Base-by-base conservation (phyloP, 1,284 basidiomycete species). In the Leccinum pachyderme region DNA sequence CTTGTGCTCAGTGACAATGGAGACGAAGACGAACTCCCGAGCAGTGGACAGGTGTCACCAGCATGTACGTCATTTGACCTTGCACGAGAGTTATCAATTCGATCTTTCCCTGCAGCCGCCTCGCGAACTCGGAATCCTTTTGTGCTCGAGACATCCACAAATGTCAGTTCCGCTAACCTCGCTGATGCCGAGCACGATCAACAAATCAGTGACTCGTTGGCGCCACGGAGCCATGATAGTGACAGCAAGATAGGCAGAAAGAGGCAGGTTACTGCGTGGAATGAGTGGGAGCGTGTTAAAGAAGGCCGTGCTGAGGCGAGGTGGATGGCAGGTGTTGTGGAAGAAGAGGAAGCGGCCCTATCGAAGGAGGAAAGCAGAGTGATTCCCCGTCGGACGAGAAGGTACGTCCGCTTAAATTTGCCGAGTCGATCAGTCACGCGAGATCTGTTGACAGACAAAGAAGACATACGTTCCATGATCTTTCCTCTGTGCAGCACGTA, bases 21-120 rank as follows among this genome's bases (percentile, higher is more conserved):
- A 3, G 83, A 83, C 8, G 86, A 87, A 8, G 87, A 86, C 12
- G 84, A 84, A 24, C 67, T 82, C 15, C 69, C 84, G 55, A 89
- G 87, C 65, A 90, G 88, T 63, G 86, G 87, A 1, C 87, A 88
- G 64, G 81, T 77, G 7, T 90, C 87, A 24, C 87, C 87, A 7
- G 72, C 79, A 59, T 83, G 86, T 85, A 64, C 59, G 80, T 77
- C 51, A 43, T 51, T 24, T 37, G 58, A 55, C 12, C 33, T 39
- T 48, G 49, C 24, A 29, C 56, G 24, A 47, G 46, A n/a, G 33
- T n/a, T 18, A 15, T 51, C 12, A 25, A 65, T 54, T 49, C 51
- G 61, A 53, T 28, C 37, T 4, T 22, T 39, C 33, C 22, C 29
- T 53, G 12, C 33, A 76, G 74, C 77, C 51, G 68, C 73, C 59